Conservation (phyloP, 1,139 yeast species). For the Entelexis sorbosivorans region DNA sequence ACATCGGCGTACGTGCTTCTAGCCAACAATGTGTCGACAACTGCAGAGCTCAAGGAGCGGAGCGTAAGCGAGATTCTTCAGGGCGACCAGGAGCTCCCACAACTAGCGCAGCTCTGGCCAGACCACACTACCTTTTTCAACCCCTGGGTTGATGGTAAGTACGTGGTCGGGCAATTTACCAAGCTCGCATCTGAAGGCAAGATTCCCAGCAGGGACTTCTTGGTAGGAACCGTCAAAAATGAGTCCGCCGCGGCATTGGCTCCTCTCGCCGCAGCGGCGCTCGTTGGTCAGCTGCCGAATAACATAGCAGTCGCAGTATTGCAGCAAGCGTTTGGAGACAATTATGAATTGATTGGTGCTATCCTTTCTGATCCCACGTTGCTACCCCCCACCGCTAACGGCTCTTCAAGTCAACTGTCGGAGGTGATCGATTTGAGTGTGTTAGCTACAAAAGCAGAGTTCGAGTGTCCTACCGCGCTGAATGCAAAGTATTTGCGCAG, state of each 20-base stretch:
- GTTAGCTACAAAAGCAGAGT: neutral
- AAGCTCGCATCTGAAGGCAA: neutral
- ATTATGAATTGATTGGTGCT: neutral
- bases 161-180: neutral
- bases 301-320: neutral
- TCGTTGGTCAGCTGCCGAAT: neutral
- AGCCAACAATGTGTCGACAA: neutral
- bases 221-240: neutral
- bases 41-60: neutral
- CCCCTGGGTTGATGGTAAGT: slow-evolving; percentile 1
- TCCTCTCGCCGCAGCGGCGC: neutral
- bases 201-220: neutral
- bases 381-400: neutral
- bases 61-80: neutral
- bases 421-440: neutral
- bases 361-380: neutral
- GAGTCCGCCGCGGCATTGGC: neutral
- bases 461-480: slow-evolving; percentile 4
- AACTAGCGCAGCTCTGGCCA: neutral
- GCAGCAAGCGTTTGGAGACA: neutral
- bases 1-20: neutral
- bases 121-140: slow-evolving; percentile 1
- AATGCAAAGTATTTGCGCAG: neutral
- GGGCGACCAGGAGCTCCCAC: neutral
- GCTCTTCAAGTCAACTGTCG: neutral